A percentile compares a stretch with the other conserved stretches of the same genome.
These are phyloP conservation scores for Pseudozyma pruni DNA, from an alignment of 1,284 basidiomycete genomes.

Conservation along the genomic window DNA sequence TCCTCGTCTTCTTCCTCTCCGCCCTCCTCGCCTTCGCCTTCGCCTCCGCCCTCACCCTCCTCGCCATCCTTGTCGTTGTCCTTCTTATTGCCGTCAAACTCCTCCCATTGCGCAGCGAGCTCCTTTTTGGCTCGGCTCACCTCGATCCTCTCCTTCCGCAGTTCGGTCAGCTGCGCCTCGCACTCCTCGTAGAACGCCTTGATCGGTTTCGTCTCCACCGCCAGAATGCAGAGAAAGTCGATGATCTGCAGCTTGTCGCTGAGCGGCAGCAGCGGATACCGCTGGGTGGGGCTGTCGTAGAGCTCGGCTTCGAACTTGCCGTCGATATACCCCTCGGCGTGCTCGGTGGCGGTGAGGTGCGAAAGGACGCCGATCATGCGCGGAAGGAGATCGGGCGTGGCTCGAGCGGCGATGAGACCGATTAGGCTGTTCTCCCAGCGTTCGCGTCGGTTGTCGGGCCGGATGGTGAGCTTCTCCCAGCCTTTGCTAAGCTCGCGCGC, in stretches of 20 bases:
- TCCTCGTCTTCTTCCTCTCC: conserved; percentile 9
- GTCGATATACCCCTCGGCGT: conserved; percentile 54
- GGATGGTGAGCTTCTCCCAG: conserved; percentile 57
- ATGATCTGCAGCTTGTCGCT: conserved; percentile 85
- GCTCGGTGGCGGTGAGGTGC: conserved; percentile 61
- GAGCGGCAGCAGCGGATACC: conserved; percentile 80
- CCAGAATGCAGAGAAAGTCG: conserved; percentile 87
- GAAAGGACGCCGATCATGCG: conserved; percentile 63
- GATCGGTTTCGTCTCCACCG: conserved; percentile 86
- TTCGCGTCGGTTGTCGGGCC: conserved; percentile 52
- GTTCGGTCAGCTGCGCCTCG: conserved; percentile 86
- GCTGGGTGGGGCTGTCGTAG: conserved; percentile 65
- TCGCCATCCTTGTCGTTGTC: conserved; percentile 16
- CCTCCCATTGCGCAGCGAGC: conserved; percentile 78
- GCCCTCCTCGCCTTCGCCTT: conserved; percentile 2
- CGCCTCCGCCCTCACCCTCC: conserved; percentile 7
- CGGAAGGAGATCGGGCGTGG: conserved; percentile 54
- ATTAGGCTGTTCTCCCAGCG: conserved; percentile 61
- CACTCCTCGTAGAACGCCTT: conserved; percentile 89
- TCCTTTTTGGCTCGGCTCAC: conserved; percentile 87
- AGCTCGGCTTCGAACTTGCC: conserved; percentile 50
- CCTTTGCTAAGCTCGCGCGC: conserved; percentile 45
- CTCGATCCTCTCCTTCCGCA: conserved; percentile 94
- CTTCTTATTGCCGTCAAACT: conserved; percentile 70
- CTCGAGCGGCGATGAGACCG: conserved; percentile 57